Evolutionary conservation across 805 yeast species (phyloP), one percentile per base, ranked within the genome.

Genomic region (Brettanomyces anomalus): DNA sequence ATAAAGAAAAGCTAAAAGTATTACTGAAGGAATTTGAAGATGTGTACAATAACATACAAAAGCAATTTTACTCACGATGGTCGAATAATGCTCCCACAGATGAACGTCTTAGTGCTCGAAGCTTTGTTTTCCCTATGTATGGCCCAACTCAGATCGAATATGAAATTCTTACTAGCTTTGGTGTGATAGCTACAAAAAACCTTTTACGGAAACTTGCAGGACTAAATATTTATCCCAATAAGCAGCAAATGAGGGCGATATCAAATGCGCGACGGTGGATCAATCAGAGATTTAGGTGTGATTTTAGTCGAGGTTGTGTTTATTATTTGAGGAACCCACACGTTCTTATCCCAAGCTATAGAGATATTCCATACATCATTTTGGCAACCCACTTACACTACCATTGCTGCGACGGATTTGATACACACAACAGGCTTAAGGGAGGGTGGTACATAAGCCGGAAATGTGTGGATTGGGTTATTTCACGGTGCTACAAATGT

Each of bases 251-350:
- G 61, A 42, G 62, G 39, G 51, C 56, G 11, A 51, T 58, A 20
- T 56, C 62, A 4, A 56, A 57, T 39, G 60, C 62, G 6, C 38
- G 62, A 39, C 47, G 62, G 38, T 58, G 62, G 62, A 58, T 58
- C 46, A 58, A 58, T 41, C 62, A 58, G 44, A 46, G 62, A 40
- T 58, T 58, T 44, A 54, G 51, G 37, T 54, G 40, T 33, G 53
- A 57, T 39, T 31, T 46, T 6, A 24, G 28, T 3, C 37, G 46
- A 2, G 46, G 46, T 18, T 43, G 51, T 24, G 61, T 58, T n/a
- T 53, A 46, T 30, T 58, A 58, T 34, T 38, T 57, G 43, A 43
- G 61, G 16, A 61, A 58, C 43, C 39, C 54, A 8, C 49, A 57
- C 39, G 55, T 58, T 13, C 45, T 52, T 14, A 55, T 58, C 14